Evolutionary conservation across 78 protist genomes (phyloP).

Genomic region (Dictyostelium discoideum): DNA sequence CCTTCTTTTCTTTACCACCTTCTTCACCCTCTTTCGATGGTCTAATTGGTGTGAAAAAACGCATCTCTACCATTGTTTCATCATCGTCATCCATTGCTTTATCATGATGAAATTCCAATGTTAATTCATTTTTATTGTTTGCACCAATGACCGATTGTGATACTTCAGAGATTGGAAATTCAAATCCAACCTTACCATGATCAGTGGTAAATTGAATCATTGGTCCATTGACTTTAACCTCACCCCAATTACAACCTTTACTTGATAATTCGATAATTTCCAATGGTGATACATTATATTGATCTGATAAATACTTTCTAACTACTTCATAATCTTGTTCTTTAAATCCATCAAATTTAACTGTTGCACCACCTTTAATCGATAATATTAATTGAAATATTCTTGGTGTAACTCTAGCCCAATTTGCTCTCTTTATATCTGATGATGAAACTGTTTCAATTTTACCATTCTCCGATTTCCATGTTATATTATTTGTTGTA

Average conservation of each 20-base stretch:
- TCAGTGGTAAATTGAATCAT: slow-evolving; percentile 21
- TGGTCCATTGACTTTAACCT: slow-evolving; percentile 25
- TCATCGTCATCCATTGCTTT: slow-evolving; percentile 30
- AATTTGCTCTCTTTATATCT: slow-evolving; percentile 27
- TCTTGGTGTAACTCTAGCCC: slow-evolving; percentile 77
- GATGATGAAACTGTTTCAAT: slow-evolving; percentile 13
- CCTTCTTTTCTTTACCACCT: background rate
- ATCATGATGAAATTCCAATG: slow-evolving; percentile 49
- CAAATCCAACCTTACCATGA: slow-evolving; percentile 44
- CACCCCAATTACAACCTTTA: slow-evolving; percentile 75
- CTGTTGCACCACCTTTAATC: slow-evolving; percentile 9
- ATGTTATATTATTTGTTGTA: slow-evolving; percentile 21
- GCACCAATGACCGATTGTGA: slow-evolving; percentile 45
- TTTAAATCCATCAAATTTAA: slow-evolving; percentile 82
- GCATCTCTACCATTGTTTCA: slow-evolving; percentile 37
- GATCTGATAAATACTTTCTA: slow-evolving; percentile 22
- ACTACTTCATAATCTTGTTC: slow-evolving; percentile 53
- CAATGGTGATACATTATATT: slow-evolving; percentile 19
- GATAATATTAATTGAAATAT: slow-evolving; percentile 44
- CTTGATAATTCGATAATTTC: slow-evolving; percentile 29
- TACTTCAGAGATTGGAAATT: slow-evolving; percentile 66
- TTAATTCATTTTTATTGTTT: slow-evolving; percentile 48
- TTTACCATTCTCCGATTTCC: slow-evolving; percentile 63
- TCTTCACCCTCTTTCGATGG: background rate
- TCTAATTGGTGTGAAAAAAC: slow-evolving; percentile 41